Evolutionary conservation across 306 rosid species (phyloP).

Genomic region (Lathyrus sativus): DNA sequence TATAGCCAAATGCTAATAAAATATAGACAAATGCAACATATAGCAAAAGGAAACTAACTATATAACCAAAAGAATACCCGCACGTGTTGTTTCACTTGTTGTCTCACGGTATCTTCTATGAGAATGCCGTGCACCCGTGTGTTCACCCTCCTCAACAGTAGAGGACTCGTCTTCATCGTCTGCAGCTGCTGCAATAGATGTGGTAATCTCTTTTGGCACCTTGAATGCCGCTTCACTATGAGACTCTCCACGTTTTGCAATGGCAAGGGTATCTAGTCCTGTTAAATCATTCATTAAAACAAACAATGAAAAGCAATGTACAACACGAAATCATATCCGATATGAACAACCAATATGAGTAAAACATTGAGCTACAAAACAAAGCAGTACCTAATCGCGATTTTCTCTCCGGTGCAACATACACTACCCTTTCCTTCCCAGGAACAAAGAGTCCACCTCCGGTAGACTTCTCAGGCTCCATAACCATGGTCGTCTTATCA

Average conservation of each 20-base stretch:
- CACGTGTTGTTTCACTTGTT: constrained; percentile 44
- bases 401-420: constrained; percentile 68
- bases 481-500: constrained; percentile 51
- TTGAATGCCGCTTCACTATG: constrained; percentile 64
- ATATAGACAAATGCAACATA: neutral
- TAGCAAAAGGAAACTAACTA: no score
- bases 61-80: constrained; percentile 43
- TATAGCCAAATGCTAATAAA: neutral
- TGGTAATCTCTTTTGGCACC: constrained; percentile 67
- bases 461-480: constrained; percentile 65
- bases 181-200: constrained; percentile 63
- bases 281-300: constrained; percentile 28
- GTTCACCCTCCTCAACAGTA: constrained; percentile 48
- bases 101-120: constrained; percentile 68
- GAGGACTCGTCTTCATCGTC: constrained; percentile 71
- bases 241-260: constrained; percentile 68
- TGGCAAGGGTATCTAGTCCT: constrained; percentile 93
- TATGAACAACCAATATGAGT: constrained; percentile 3
- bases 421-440: constrained; percentile 74
- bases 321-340: neutral
- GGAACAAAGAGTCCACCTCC: constrained; percentile 74
- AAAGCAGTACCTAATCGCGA: constrained; percentile 66
- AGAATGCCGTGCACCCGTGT: constrained; percentile 34
- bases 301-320: constrained; percentile 6
- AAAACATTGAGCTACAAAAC: neutral